phyloP scores from a whole-genome alignment of 768 basidiomycete species.

The Russula lepida region DNA sequence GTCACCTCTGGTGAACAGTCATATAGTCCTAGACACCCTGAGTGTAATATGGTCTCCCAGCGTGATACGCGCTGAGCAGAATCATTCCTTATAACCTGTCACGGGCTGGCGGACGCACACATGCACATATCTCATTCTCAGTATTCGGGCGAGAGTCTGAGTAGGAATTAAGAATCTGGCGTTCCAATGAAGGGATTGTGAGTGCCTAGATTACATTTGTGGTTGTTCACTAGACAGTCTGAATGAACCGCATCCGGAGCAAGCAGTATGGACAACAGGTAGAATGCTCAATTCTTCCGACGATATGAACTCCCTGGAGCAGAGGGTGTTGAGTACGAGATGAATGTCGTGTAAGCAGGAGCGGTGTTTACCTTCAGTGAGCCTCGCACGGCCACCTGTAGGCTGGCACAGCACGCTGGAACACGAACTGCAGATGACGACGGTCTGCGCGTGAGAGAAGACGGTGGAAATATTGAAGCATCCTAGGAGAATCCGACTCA shows the following conservation, averaged over 20 bases:
- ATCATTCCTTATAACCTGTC: not conserved
- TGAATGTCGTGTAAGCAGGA: conserved; percentile 1
- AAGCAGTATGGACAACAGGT: conserved; percentile 22
- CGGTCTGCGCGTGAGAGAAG: conserved; percentile 99
- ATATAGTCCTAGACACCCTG: not conserved
- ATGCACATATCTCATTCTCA: not conserved
- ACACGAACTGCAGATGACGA: conserved; percentile 90
- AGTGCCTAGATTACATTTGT: not conserved
- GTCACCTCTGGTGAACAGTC: not conserved
- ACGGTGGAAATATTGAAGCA: conserved; percentile 95
- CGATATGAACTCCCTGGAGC: conserved; percentile 89
- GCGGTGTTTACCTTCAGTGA: conserved; percentile 82
- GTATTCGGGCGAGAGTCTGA: not conserved
- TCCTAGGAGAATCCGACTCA: conserved; percentile 37
- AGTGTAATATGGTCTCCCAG: not conserved
- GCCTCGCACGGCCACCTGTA: conserved; percentile 93
- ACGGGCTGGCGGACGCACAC: not conserved
- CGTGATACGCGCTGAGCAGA: not conserved
- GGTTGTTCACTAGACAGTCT: conserved; percentile 37
- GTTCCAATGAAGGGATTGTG: not conserved
- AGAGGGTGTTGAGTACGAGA: conserved; percentile 14
- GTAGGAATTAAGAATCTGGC: not conserved
- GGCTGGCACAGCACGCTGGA: conserved; percentile 94
- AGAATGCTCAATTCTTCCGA: conserved; percentile 68
- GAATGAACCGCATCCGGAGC: conserved; percentile 42